phyloP scores from a whole-genome alignment of 2,329 filamentous ascomycete genomes.

The Exophiala bonariae region DNA sequence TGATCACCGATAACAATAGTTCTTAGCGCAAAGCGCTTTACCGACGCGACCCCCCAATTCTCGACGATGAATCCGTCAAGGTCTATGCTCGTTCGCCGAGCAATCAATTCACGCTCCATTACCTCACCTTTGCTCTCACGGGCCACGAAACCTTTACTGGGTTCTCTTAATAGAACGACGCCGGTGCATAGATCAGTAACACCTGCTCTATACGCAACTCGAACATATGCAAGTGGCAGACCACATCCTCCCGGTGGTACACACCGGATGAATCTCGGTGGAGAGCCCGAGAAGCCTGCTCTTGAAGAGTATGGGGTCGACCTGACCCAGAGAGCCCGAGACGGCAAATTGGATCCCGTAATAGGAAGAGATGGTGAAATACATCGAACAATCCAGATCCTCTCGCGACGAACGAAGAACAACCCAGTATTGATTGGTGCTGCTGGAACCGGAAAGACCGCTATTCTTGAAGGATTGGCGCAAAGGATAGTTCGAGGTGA shows the following conservation, averaged over 20 bases:
- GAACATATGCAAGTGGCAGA: conserved; percentile 58
- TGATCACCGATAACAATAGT: conserved; percentile 21
- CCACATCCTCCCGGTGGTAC: conserved; percentile 83
- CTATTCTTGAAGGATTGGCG: conserved; percentile 92
- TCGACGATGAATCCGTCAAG: conserved; percentile 22
- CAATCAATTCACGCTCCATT: conserved; percentile 12
- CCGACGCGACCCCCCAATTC: neutral
- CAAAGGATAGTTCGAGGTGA: conserved; percentile 90
- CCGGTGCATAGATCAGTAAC: neutral
- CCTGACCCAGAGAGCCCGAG: conserved; percentile 78
- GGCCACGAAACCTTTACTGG: conserved; percentile 7
- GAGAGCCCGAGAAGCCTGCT: conserved; percentile 75
- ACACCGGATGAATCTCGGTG: conserved; percentile 86
- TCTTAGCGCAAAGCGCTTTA: conserved; percentile 9
- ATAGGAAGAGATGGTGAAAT: conserved; percentile 92
- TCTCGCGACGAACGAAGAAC: conserved; percentile 93
- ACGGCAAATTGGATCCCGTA: conserved; percentile 91
- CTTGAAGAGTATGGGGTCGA: conserved; percentile 91
- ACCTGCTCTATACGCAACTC: conserved; percentile 20
- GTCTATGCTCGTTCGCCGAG: conserved; percentile 26
- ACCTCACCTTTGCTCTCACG: conserved; percentile 4
- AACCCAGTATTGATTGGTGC: conserved; percentile 98
- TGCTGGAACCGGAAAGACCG: conserved; percentile 97
- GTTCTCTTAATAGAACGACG: neutral
- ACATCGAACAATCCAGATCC: conserved; percentile 87